phyloP scores from a whole-genome alignment of 1,284 basidiomycete genomes.

The Microbotryum intermedium region DNA sequence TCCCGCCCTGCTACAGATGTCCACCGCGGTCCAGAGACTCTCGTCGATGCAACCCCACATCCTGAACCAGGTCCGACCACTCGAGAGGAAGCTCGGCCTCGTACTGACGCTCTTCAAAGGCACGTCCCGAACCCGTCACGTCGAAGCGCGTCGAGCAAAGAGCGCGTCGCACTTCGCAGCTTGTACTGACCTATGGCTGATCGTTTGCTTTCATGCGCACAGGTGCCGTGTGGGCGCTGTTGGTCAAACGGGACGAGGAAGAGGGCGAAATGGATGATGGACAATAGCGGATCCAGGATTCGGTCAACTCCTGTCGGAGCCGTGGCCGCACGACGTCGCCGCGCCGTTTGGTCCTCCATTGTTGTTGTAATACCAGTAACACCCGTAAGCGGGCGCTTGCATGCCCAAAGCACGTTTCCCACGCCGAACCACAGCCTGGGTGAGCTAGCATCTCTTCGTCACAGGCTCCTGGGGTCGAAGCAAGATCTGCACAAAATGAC shows the following conservation, averaged over 20 bases:
- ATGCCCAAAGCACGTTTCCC: too few relatives aligned
- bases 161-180: slow-evolving; percentile 25
- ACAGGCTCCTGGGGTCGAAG: too few relatives aligned
- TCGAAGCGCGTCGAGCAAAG: slow-evolving; percentile 7
- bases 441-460: too few relatives aligned
- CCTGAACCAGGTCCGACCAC: slow-evolving; percentile 64
- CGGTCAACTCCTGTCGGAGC: too few relatives aligned
- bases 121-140: slow-evolving; percentile 41
- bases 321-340: too few relatives aligned
- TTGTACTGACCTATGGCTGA: slow-evolving; percentile 3
- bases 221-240: slow-evolving; percentile 87
- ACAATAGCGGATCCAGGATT: too few relatives aligned
- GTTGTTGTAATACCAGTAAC: too few relatives aligned
- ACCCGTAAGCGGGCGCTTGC: too few relatives aligned
- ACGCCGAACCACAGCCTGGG: too few relatives aligned
- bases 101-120: slow-evolving; percentile 63
- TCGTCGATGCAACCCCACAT: slow-evolving; percentile 65
- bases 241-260: slow-evolving; percentile 58
- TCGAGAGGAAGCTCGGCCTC: slow-evolving; percentile 92
- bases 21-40: slow-evolving; percentile 38
- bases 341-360: too few relatives aligned
- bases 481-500: background rate
- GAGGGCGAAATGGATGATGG: too few relatives aligned
- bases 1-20: slow-evolving; percentile 35
- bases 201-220: slow-evolving; percentile 56